Percentiles rank a stretch among this genome's conserved stretches.
Conservation (phyloP, 2,329 filamentous ascomycete species). For the Sphaerostilbella broomeana region DNA sequence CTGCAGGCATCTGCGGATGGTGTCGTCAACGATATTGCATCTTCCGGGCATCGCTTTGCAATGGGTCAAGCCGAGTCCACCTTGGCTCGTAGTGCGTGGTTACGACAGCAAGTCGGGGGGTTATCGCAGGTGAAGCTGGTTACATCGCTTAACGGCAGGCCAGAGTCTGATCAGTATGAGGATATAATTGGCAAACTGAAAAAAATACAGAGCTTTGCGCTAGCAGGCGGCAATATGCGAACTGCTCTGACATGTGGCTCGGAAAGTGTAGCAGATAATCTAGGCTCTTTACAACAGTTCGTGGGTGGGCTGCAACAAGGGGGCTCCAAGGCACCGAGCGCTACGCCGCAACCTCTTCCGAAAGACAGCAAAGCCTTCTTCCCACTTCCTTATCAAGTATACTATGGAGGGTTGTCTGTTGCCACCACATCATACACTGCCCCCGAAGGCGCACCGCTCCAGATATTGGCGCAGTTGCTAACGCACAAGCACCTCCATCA, state of each 20-base stretch:
- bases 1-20: conserved; percentile 83
- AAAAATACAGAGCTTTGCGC: conserved; percentile 70
- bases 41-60: conserved; percentile 82
- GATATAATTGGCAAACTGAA: conserved; percentile 80
- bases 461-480: conserved; percentile 82
- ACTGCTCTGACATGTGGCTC: conserved; percentile 79
- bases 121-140: conserved; percentile 83
- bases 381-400: conserved; percentile 92
- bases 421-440: conserved; percentile 80
- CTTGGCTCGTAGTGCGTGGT: conserved; percentile 62
- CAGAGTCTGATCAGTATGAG: conserved; percentile 60
- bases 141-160: conserved; percentile 67
- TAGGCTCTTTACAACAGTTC: conserved; percentile 64
- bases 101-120: conserved; percentile 82
- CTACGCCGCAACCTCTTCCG: conserved; percentile 29
- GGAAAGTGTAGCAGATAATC: conserved; percentile 65
- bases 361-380: conserved; percentile 74
- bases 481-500: conserved; percentile 96
- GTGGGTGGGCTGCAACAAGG: conserved; percentile 35
- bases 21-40: conserved; percentile 85
- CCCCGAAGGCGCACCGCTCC: conserved; percentile 68
- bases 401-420: conserved; percentile 79
- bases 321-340: conserved; percentile 34
- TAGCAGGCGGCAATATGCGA: conserved; percentile 64
- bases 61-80: conserved; percentile 76